Conservation (phyloP, 768 basidiomycete species). For the Coprinellus micaceus region DNA sequence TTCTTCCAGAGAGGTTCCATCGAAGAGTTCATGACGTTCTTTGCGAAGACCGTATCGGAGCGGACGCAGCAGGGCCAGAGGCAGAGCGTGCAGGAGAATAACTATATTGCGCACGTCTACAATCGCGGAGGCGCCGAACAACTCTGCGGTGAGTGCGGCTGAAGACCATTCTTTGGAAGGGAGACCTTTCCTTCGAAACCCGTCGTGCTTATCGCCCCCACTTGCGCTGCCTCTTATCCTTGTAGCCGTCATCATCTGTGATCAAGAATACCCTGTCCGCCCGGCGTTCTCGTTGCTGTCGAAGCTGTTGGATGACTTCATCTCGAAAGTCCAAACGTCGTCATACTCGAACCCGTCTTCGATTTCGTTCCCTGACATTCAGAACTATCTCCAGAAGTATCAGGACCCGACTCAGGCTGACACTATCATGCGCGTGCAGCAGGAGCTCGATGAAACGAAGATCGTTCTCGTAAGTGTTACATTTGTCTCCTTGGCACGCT, state of each 20-base stretch:
- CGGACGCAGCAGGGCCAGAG: conserved; percentile 84
- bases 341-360: conserved; percentile 61
- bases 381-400: conserved; percentile 82
- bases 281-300: conserved; percentile 94
- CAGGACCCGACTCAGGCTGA: conserved; percentile 97
- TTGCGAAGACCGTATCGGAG: conserved; percentile 88
- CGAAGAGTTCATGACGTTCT: conserved; percentile 90
- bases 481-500: background rate
- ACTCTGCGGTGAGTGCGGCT: conserved; percentile 63
- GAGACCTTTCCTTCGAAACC: background rate
- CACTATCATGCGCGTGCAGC: conserved; percentile 96
- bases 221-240: background rate
- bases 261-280: conserved; percentile 94
- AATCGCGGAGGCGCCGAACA: conserved; percentile 84
- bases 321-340: conserved; percentile 69
- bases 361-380: conserved; percentile 75
- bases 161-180: background rate
- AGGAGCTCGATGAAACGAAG: conserved; percentile 98
- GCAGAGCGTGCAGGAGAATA: conserved; percentile 92
- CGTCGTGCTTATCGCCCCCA: background rate
- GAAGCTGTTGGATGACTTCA: conserved; percentile 92
- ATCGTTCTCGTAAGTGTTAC: conserved; percentile 76
- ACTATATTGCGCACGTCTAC: conserved; percentile 90
- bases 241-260: conserved; percentile 86
- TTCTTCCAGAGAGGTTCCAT: conserved; percentile 91